Conservation (phyloP, 1,139 yeast genomes). For the Trichomonascaceae sp. region DNA sequence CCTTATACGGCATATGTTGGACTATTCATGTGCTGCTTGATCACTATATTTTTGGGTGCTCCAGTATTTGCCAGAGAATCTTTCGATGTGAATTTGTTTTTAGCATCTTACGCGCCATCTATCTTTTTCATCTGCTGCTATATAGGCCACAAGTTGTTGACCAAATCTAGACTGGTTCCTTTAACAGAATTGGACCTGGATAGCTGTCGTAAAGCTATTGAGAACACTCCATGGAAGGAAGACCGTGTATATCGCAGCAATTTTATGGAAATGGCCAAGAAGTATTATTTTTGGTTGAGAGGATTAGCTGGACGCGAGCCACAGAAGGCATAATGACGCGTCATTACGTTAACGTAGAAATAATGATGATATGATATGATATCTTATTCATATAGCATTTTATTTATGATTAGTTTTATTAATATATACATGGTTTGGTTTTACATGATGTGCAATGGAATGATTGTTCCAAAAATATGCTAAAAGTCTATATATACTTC, state of each 20-base stretch:
- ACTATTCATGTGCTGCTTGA: conserved; percentile 45
- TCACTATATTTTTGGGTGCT: conserved; percentile 65
- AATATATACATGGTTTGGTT: neutral
- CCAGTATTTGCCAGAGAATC: conserved; percentile 51
- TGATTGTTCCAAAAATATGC: neutral
- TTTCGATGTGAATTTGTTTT: conserved; percentile 61
- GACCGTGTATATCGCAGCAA: conserved; percentile 29
- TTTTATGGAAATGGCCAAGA: conserved; percentile 10
- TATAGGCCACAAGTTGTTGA: conserved; percentile 47
- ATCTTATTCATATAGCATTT: neutral
- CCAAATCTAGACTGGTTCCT: conserved; percentile 50
- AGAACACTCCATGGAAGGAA: conserved; percentile 35
- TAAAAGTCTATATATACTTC: conserved; percentile 14
- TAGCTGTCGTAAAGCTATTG: conserved; percentile 64
- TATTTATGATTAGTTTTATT: neutral
- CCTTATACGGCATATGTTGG: conserved; percentile 72
- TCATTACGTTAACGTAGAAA: neutral
- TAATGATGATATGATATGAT: neutral
- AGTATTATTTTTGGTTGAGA: neutral
- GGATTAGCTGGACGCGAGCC: neutral
- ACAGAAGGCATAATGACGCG: neutral
- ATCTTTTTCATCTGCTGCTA: conserved; percentile 51
- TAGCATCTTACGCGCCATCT: conserved; percentile 63
- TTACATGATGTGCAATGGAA: no score
- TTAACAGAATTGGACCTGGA: conserved; percentile 69